Evolutionary conservation across 1,284 basidiomycete genomes (phyloP).

Genomic region (Cryptococcus sp.): DNA sequence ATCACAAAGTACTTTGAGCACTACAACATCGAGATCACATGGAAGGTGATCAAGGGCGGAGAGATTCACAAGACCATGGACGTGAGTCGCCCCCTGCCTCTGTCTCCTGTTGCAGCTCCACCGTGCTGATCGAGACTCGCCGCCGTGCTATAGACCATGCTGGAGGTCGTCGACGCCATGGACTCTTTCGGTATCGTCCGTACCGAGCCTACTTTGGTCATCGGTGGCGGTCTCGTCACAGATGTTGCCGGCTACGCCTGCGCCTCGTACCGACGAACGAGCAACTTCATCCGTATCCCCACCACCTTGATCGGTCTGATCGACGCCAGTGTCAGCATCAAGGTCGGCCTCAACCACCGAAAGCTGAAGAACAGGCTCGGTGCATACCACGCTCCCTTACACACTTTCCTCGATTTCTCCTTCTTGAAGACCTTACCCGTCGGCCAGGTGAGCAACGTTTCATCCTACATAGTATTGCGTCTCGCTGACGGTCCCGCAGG

Average conservation of each 20-base stretch:
- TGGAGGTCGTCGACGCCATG: constrained; percentile 56
- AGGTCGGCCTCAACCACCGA: constrained; percentile 53
- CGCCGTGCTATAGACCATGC: constrained; percentile 45
- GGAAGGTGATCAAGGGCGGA: constrained; percentile 56
- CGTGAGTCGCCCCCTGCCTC: constrained; percentile 25
- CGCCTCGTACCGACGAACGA: constrained; percentile 54
- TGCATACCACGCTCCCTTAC: constrained; percentile 56
- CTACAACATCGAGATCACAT: constrained; percentile 52
- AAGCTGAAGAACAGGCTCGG: constrained; percentile 53
- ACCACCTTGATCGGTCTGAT: constrained; percentile 57
- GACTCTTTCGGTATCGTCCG: constrained; percentile 56
- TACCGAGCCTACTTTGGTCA: constrained; percentile 56
- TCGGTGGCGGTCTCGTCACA: constrained; percentile 56
- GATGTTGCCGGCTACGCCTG: constrained; percentile 55
- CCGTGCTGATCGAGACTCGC: constrained; percentile 1
- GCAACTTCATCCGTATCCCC: constrained; percentile 57
- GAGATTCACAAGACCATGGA: constrained; percentile 57
- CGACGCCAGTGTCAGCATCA: constrained; percentile 57
- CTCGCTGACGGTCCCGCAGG: constrained; percentile 10
- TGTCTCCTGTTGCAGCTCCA: neutral
- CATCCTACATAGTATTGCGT: no score
- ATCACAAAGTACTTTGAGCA: constrained; percentile 50
- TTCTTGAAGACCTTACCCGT: constrained; percentile 55
- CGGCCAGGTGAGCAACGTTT: constrained; percentile 43
- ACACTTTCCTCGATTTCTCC: constrained; percentile 58